Percentiles rank a stretch among this genome's conserved stretches.
Conservation (phyloP, 352 stramenopile species). For the Phytophthora sp. region DNA sequence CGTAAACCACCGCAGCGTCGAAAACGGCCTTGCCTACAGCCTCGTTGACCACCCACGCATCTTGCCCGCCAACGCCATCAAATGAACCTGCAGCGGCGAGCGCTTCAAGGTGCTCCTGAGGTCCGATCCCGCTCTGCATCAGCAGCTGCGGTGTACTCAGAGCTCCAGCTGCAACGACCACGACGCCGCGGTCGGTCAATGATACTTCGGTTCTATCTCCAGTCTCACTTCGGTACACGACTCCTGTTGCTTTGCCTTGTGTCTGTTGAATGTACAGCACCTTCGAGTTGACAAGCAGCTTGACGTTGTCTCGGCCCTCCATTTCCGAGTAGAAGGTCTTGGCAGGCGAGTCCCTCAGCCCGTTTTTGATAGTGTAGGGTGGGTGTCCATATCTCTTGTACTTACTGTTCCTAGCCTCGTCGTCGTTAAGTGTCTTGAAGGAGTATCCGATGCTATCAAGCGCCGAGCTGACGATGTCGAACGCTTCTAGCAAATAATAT, state of each 20-base stretch:
- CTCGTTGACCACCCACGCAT: slow-evolving; percentile 49
- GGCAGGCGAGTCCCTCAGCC: slow-evolving; percentile 53
- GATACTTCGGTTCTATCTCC: slow-evolving; percentile 20
- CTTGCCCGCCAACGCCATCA: slow-evolving; percentile 21
- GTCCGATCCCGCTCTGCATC: slow-evolving; percentile 80
- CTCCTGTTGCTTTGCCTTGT: slow-evolving; percentile 46
- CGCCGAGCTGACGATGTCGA: slow-evolving; percentile 50
- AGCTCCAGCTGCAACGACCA: slow-evolving; percentile 80
- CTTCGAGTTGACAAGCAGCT: slow-evolving; percentile 50
- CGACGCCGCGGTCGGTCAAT: slow-evolving; percentile 51
- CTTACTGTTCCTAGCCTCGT: slow-evolving; percentile 55
- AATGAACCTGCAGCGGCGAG: slow-evolving; percentile 30
- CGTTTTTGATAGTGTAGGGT: slow-evolving; percentile 58
- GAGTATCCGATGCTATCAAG: slow-evolving; percentile 39
- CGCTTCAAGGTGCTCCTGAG: slow-evolving; percentile 52
- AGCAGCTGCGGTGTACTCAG: slow-evolving; percentile 82
- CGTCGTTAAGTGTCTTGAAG: slow-evolving; percentile 49
- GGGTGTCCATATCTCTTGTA: slow-evolving; percentile 53
- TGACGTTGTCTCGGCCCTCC: slow-evolving; percentile 50
- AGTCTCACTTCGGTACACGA: slow-evolving; percentile 50
- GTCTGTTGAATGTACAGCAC: slow-evolving; percentile 59
- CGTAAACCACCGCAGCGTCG: slow-evolving; percentile 41
- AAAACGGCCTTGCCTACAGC: slow-evolving; percentile 50
- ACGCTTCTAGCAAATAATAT: slow-evolving; percentile 54
- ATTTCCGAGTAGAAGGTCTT: slow-evolving; percentile 63